phyloP scores from a whole-genome alignment of 192 early-diverging fungal genomes.

The Backusella mclennaniae region DNA sequence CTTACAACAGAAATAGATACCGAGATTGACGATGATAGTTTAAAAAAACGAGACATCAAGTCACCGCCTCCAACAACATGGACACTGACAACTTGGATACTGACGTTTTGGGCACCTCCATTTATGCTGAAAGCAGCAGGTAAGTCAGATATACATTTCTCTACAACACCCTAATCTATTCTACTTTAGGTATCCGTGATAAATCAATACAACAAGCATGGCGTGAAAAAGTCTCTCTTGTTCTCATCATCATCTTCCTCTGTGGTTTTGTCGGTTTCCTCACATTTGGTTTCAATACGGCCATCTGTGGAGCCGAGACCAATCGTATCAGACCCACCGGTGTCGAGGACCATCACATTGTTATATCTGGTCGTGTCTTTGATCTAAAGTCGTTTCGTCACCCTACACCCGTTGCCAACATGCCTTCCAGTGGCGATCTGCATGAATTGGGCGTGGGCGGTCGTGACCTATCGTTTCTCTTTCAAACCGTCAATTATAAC shows the following conservation, averaged over 20 bases:
- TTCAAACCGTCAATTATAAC: constrained; percentile 69
- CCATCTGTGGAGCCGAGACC: constrained; percentile 53
- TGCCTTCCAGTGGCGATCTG: constrained; percentile 50
- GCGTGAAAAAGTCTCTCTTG: constrained; percentile 90
- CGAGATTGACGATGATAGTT: neutral
- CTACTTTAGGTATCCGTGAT: constrained; percentile 28
- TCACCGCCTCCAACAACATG: constrained; percentile 9
- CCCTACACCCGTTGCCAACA: constrained; percentile 23
- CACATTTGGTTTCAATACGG: constrained; percentile 80
- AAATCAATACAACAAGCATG: constrained; percentile 71
- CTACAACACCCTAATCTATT: neutral
- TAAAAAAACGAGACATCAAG: neutral
- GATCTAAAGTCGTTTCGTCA: constrained; percentile 61
- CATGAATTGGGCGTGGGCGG: constrained; percentile 61
- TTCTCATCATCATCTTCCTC: constrained; percentile 74
- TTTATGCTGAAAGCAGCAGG: constrained; percentile 20
- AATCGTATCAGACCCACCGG: constrained; percentile 47
- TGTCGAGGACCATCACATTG: constrained; percentile 50
- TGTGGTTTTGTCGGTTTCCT: constrained; percentile 77
- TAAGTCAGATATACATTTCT: neutral
- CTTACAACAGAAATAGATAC: constrained; percentile 1
- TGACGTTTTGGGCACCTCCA: constrained; percentile 27
- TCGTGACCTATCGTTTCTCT: constrained; percentile 73
- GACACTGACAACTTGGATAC: constrained; percentile 21
- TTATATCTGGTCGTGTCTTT: constrained; percentile 65